Conservation (phyloP, 2,329 filamentous ascomycete species). For the Cladophialophora carrionii region DNA sequence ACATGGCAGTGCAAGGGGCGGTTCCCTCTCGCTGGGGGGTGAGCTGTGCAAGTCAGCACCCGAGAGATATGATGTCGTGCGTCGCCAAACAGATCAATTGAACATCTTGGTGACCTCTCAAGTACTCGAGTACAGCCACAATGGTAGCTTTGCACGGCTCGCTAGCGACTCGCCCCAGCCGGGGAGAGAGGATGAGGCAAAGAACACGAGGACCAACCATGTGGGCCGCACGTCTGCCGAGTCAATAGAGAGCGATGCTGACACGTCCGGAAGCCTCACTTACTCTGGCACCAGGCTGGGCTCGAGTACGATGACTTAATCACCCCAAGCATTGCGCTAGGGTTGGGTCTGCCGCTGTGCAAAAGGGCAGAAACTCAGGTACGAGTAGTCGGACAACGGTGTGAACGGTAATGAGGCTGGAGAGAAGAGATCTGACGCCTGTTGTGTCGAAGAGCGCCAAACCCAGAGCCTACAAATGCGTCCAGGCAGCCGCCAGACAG, state of each 20-base stretch:
- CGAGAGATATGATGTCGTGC: slow-evolving; percentile 1
- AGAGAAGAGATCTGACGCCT: too few species aligned
- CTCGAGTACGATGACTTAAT: too few species aligned
- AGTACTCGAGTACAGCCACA: neutral
- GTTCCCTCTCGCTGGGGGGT: neutral
- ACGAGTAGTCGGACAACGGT: too few species aligned
- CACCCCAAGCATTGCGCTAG: too few species aligned
- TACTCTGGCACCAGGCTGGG: neutral
- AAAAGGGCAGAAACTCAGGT: too few species aligned
- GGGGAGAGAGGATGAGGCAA: neutral
- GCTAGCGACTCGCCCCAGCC: neutral
- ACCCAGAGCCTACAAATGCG: neutral
- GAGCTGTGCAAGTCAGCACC: neutral
- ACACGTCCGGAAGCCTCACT: neutral
- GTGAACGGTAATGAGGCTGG: too few species aligned
- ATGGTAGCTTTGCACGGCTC: neutral
- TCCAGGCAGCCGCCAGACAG: neutral
- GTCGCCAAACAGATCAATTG: neutral
- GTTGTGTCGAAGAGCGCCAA: neutral
- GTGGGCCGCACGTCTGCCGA: neutral
- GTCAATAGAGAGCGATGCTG: neutral
- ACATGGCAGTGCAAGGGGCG: neutral
- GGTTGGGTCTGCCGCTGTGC: too few species aligned
- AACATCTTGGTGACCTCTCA: neutral
- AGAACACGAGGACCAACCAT: neutral